A percentile compares a stretch with the other conserved stretches of the same genome.
Evolutionary conservation across 2,329 filamentous ascomycete species (phyloP).

Genomic region (Stachybotrys chartarum): DNA sequence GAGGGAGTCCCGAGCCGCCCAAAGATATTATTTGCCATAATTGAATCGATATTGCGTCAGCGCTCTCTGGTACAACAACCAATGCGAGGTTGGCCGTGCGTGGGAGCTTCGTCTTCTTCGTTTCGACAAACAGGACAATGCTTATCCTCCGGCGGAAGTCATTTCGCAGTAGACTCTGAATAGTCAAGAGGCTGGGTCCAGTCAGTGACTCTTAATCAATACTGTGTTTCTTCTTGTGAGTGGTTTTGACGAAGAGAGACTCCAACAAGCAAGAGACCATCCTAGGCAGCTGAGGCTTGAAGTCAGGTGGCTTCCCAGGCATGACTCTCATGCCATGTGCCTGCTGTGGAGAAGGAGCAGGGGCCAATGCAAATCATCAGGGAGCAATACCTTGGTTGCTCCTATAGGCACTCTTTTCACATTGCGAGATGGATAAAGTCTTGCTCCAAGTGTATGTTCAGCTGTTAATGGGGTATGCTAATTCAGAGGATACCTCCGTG

Average conservation of each 20-base stretch:
- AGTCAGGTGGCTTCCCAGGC: slow-evolving; percentile 1
- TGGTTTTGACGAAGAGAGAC: too few relatives aligned
- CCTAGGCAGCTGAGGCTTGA: background rate
- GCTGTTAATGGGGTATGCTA: background rate
- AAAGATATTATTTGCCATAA: slow-evolving; percentile 29
- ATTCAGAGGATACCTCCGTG: too few relatives aligned
- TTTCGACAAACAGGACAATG: background rate
- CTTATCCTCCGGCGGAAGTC: background rate
- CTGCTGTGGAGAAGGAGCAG: background rate
- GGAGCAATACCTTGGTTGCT: background rate
- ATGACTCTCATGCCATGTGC: slow-evolving; percentile 2
- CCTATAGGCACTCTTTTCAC: background rate
- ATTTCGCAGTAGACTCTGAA: slow-evolving; percentile 9
- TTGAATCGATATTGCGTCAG: too few relatives aligned
- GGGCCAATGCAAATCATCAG: background rate
- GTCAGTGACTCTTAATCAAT: background rate
- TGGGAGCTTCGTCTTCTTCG: too few relatives aligned
- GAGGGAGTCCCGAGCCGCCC: slow-evolving; percentile 28
- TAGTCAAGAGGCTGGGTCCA: slow-evolving; percentile 1
- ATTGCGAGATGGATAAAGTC: background rate
- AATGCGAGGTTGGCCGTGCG: too few relatives aligned
- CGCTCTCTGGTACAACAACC: too few relatives aligned
- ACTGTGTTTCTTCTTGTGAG: background rate
- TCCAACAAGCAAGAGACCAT: too few relatives aligned
- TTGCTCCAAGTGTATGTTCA: background rate